Conservation (phyloP, 495 filamentous ascomycete genomes). For the Penicillium steckii region DNA sequence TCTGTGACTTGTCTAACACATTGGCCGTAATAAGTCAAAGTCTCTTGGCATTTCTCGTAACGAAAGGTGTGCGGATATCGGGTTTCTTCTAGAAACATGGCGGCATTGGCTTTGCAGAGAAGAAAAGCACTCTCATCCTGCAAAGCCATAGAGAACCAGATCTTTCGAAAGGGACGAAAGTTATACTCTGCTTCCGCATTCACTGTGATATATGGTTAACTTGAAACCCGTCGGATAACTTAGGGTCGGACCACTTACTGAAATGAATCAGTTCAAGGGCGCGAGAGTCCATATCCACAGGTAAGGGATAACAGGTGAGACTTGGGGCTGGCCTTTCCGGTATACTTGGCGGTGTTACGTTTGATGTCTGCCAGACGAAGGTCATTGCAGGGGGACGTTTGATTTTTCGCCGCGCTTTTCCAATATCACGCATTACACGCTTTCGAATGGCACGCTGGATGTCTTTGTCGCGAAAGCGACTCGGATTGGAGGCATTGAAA, state of each 20-base stretch:
- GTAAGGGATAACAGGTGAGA: constrained; percentile 7
- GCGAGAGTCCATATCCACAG: constrained; percentile 6
- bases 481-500: constrained; percentile 4
- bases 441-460: constrained; percentile 14
- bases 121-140: constrained; percentile 19
- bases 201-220: constrained; percentile 9
- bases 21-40: constrained; percentile 13
- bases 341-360: background rate
- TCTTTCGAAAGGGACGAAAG: constrained; percentile 21
- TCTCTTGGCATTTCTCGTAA: constrained; percentile 16
- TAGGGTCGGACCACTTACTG: constrained; percentile 9
- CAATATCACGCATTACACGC: constrained; percentile 14
- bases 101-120: constrained; percentile 22
- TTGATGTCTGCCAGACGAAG: constrained; percentile 2
- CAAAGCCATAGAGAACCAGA: constrained; percentile 27
- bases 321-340: background rate
- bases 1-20: constrained; percentile 10
- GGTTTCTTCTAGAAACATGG: constrained; percentile 24
- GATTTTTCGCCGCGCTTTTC: constrained; percentile 4
- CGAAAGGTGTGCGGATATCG: constrained; percentile 8
- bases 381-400: constrained; percentile 2
- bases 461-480: constrained; percentile 3
- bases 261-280: constrained; percentile 14
- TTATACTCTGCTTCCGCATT: constrained; percentile 18
- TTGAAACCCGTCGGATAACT: too few relatives aligned